These are phyloP conservation scores for Pythium chondricola DNA, from an alignment of 352 stramenopile genomes.

Conservation along the genomic window DNA sequence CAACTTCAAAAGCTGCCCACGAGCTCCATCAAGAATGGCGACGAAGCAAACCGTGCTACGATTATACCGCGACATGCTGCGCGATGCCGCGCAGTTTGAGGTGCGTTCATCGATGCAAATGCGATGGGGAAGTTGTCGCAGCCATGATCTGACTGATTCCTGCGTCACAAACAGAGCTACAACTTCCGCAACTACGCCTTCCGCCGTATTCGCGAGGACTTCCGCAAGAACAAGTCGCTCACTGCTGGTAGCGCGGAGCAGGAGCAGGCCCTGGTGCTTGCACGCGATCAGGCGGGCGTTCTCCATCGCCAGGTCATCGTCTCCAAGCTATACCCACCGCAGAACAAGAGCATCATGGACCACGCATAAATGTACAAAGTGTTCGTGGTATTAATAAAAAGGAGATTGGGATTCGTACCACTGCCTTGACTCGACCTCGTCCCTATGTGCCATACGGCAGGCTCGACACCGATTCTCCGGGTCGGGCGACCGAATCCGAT, in stretches of 20 bases:
- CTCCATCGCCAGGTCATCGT: slow-evolving; percentile 59
- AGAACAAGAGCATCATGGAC: slow-evolving; percentile 67
- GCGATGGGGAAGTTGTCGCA: too few species aligned
- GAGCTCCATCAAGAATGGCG: slow-evolving; percentile 9
- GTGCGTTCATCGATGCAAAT: slow-evolving; percentile 2
- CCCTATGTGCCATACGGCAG: too few species aligned
- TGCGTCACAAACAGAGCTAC: too few species aligned
- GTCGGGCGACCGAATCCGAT: too few species aligned
- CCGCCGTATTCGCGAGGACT: slow-evolving; percentile 67
- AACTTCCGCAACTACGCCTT: slow-evolving; percentile 67
- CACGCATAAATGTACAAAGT: slow-evolving; percentile 9
- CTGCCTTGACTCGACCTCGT: too few species aligned
- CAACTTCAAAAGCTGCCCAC: slow-evolving; percentile 5
- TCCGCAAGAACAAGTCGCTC: slow-evolving; percentile 57
- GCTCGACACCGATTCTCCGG: too few species aligned
- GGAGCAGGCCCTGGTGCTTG: slow-evolving; percentile 36
- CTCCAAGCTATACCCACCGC: slow-evolving; percentile 61
- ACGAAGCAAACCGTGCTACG: slow-evolving; percentile 19
- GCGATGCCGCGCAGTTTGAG: slow-evolving; percentile 18
- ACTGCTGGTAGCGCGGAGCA: slow-evolving; percentile 38
- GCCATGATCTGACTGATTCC: too few species aligned
- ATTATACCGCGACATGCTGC: slow-evolving; percentile 24
- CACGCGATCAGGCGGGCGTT: slow-evolving; percentile 39
- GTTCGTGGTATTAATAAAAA: too few species aligned
- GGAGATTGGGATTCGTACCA: too few species aligned